Base-by-base conservation (phyloP, 2,329 filamentous ascomycete genomes). In the Pseudodiploospora longispora region DNA sequence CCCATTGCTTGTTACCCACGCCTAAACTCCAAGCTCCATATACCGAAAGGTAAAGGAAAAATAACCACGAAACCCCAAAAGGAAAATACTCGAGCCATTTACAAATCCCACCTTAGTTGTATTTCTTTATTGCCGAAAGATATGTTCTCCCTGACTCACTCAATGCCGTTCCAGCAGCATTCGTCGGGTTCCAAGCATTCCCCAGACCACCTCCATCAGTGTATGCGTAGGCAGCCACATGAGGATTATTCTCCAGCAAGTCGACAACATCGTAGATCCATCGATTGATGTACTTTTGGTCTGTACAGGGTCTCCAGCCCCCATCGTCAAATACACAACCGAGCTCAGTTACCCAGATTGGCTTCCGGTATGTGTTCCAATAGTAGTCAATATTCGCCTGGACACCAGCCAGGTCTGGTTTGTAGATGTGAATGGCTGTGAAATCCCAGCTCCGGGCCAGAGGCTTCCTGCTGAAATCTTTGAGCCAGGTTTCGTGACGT, bases 281-380 rank as follows among this genome's bases (percentile, higher is more conserved):
- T 30, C 43, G 30, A 38, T 51, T 49, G 27, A 51, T 49, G 40
- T 49, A 39, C 6, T 30, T 36, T 42, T 51, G 49, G 12, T 51
- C 42, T 10, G 33, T 19, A 40, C 49, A 51, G 10, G 49, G 43
- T 31, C 36, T 44, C 30, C 47, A 51, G 12, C 35, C 31, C 7
- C 43, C 27, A n/a, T 51, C 32, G 37, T 51, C 49, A 35, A 40
- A 43, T n/a, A 51, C 47, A 40, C 49, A 51, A 3, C 35, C 49
- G 40, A 49, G 42, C 44, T 49, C 47, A 6, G 49, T 51, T 28
- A 49, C 47, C 47, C 44, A 49, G 36, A 49, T 42, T 3, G 47
- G 49, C 47, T 51, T 51, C 36, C 43, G 30, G 27, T 51, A 51
- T n/a, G 42, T 51, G 32, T 49, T 49, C 49, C 49, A 49, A 44